Base-by-base conservation (phyloP, 1,284 basidiomycete species). In the Malassezia pachydermatis region DNA sequence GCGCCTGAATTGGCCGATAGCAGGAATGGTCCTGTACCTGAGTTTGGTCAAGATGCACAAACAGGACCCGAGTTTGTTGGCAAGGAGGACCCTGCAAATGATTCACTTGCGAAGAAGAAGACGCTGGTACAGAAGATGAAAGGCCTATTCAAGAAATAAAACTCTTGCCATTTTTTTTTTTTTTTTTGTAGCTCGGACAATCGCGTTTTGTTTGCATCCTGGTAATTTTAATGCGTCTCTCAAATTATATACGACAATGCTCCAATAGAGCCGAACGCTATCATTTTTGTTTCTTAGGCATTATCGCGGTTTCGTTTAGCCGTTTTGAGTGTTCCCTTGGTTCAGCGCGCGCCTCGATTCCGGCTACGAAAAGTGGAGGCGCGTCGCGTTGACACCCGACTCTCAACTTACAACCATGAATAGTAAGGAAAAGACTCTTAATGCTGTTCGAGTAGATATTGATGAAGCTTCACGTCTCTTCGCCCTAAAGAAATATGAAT, bases 391-490 rank as follows among this genome's bases (percentile, higher is more conserved):
- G n/a, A n/a, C n/a, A 20, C 34, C 13, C 22, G 22, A 20, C n/a
- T 22, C 36, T 38, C 25, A 14, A 6, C 13, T 24, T 16, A 11
- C 16, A n/a, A 38, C 36, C 11, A 38, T 38, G 24, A 40, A 17
- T 5, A 23, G 19, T 24, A 40, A 16, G 25, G 30, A 19, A 13
- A 14, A 36, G 13, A 34, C 23, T 10, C 3, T 29, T 1, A 17
- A 45, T 9, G 33, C 41, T 9, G 27, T 38, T n/a, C 41, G 41
- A 22, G 41, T 28, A 10, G 32, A 41, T 32, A 32, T 68, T 29
- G 66, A 70, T 42, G 59, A 65, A 30, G 59, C 64, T 23, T 48
- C 54, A n/a, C 58, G 64, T 13, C 47, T 58, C 33, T 58, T 61
- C 43, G 66, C 66, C 6, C 47, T 67, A 33, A 70, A 68, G 30